A percentile compares a stretch with the other conserved stretches of the same genome.
Evolutionary conservation across 2,329 filamentous ascomycete species (phyloP).

Genomic region (Exserohilum turcica): DNA sequence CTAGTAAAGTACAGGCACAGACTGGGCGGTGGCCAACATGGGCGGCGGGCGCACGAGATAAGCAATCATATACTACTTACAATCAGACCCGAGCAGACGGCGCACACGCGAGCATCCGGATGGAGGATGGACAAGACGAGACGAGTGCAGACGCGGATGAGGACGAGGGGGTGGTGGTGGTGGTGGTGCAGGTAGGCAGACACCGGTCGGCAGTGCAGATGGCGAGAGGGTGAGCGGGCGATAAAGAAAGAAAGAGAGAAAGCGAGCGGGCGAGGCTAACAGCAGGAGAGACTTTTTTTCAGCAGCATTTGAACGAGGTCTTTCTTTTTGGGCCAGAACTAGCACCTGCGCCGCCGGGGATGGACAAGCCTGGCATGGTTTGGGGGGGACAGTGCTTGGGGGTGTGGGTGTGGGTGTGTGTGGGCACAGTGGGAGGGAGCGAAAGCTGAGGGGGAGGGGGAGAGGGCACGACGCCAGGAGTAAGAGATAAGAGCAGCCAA

Average conservation of each 20-base stretch:
- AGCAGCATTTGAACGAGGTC: constrained; percentile 37
- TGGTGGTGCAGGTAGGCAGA: not conserved
- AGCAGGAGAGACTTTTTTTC: not conserved
- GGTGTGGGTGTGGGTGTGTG: not conserved
- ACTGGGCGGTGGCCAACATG: constrained; percentile 16
- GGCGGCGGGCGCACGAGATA: constrained; percentile 36
- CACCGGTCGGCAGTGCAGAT: too few relatives aligned
- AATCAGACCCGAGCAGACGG: constrained; percentile 27
- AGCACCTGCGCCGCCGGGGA: constrained; percentile 43
- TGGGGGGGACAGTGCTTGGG: constrained; percentile 12
- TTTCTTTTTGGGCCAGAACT: constrained; percentile 39
- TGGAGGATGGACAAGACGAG: constrained; percentile 24
- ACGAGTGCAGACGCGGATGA: constrained; percentile 32
- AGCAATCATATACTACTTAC: constrained; percentile 37
- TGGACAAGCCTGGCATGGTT: constrained; percentile 33
- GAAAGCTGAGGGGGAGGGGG: not conserved
- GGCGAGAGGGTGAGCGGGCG: not conserved
- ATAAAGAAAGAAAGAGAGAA: not conserved
- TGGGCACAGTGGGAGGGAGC: not conserved
- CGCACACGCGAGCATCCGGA: constrained; percentile 41
- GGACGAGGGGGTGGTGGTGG: constrained; percentile 1
- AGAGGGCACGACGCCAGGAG: constrained; percentile 17
- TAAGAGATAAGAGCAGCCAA: constrained; percentile 37
- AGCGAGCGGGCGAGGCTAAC: not conserved
- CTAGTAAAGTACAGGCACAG: constrained; percentile 38